A percentile compares a stretch with the other conserved stretches of the same genome.
Evolutionary conservation across 2,329 filamentous ascomycete species (phyloP).

Genomic region (Truncatella angustata): DNA sequence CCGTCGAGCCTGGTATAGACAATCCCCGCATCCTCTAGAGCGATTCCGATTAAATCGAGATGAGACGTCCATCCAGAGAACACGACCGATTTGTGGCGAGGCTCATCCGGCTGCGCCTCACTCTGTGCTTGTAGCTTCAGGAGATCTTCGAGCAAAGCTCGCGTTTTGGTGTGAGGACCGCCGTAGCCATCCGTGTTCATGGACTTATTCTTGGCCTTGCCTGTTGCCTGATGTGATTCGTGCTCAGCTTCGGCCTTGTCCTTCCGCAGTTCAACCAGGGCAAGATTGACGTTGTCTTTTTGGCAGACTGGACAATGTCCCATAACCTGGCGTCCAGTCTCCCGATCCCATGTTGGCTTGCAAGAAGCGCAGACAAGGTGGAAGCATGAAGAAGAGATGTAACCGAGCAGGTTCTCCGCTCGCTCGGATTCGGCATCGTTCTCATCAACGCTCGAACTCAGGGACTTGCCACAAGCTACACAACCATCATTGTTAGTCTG

Average conservation of each 20-base stretch:
- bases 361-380: conserved; percentile 81
- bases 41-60: conserved; percentile 85
- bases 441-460: conserved; percentile 50
- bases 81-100: conserved; percentile 86
- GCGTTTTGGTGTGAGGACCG: conserved; percentile 90
- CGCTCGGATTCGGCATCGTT: conserved; percentile 58
- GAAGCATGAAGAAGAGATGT: conserved; percentile 77
- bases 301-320: conserved; percentile 67
- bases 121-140: conserved; percentile 63
- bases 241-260: conserved; percentile 57
- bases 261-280: conserved; percentile 69
- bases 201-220: conserved; percentile 40
- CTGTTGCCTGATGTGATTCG: conserved; percentile 47
- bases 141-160: conserved; percentile 75
- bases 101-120: conserved; percentile 57
- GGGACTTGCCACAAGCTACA: conserved; percentile 63
- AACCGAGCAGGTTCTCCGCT: conserved; percentile 66
- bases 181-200: conserved; percentile 69
- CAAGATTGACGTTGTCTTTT: conserved; percentile 42
- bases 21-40: conserved; percentile 67
- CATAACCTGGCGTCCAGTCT: conserved; percentile 45
- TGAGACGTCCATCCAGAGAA: conserved; percentile 97
- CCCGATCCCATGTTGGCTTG: conserved; percentile 57
- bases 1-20: conserved; percentile 82
- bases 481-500: conserved; percentile 79